These are phyloP conservation scores for Immersiporthe knoxdaviesiana DNA, from an alignment of 2,329 filamentous ascomycete species.

Conservation along the genomic window DNA sequence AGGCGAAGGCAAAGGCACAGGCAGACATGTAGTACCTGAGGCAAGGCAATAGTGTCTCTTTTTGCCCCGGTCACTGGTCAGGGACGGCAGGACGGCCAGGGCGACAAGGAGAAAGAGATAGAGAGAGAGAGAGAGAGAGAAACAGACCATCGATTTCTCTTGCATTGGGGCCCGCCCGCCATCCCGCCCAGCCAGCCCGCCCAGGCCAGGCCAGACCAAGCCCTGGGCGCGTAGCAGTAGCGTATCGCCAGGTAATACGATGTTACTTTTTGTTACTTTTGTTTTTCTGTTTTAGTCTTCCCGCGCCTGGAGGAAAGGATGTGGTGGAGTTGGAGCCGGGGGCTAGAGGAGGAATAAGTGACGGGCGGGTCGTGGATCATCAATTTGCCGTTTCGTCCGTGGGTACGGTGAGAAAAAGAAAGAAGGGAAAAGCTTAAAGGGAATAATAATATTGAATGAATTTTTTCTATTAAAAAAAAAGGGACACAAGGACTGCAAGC, in stretches of 20 bases:
- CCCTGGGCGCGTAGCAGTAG: constrained; percentile 12
- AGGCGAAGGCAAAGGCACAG: too few relatives aligned
- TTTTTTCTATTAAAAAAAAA: too few relatives aligned
- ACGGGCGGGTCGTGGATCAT: neutral
- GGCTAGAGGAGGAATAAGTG: neutral
- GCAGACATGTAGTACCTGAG: too few relatives aligned
- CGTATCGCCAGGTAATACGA: constrained; percentile 11
- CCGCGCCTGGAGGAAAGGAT: neutral
- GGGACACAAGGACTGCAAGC: too few relatives aligned
- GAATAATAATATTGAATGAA: too few relatives aligned
- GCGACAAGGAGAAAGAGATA: neutral
- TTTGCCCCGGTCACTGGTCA: neutral
- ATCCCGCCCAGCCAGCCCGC: neutral
- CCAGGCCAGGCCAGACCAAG: neutral
- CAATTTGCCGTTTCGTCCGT: neutral
- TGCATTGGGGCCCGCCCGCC: neutral
- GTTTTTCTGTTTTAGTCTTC: too few relatives aligned
- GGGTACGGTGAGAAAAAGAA: constrained; percentile 18
- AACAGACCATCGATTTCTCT: neutral
- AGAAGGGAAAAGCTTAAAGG: neutral
- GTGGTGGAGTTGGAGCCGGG: neutral
- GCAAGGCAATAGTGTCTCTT: too few relatives aligned
- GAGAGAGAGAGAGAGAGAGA: neutral
- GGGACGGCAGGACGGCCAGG: too few relatives aligned
- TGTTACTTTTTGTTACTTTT: neutral